A percentile compares a stretch with the other conserved stretches of the same genome.
Conservation (phyloP, 192 early-diverging fungal genomes). For the Coemansia sp. region DNA sequence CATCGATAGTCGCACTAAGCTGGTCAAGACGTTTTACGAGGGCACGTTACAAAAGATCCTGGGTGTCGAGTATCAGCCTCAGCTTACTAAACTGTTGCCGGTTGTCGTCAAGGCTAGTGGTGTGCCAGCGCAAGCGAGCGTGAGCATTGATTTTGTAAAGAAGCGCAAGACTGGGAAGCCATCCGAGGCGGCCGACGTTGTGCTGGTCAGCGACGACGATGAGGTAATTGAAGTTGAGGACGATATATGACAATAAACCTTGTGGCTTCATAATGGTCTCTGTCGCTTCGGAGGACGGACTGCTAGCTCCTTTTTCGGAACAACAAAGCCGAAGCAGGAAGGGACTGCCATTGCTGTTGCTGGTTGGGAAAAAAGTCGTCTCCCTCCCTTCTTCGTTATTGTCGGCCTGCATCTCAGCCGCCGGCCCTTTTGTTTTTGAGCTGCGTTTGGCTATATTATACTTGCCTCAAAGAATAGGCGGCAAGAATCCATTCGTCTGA, state of each 20-base stretch:
- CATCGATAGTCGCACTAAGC: conserved; percentile 10
- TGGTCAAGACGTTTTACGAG: conserved; percentile 29
- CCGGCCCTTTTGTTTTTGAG: background rate
- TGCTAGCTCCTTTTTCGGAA: background rate
- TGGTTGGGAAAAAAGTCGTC: background rate
- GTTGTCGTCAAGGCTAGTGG: background rate
- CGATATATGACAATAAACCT: background rate
- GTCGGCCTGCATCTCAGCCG: background rate
- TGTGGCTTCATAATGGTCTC: too few species aligned
- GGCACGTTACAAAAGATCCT: conserved; percentile 35
- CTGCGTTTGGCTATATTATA: background rate
- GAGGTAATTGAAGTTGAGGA: background rate
- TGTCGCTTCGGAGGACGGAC: too few species aligned
- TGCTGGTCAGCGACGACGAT: conserved; percentile 10
- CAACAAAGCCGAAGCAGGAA: background rate
- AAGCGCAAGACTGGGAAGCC: background rate
- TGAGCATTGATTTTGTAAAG: conserved; percentile 30
- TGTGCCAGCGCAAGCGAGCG: conserved; percentile 17
- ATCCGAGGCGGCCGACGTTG: background rate
- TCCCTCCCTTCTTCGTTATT: background rate
- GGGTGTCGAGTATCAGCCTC: conserved; percentile 41
- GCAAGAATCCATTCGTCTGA: background rate
- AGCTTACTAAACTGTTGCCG: conserved; percentile 19
- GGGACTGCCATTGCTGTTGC: background rate
- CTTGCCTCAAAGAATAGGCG: background rate